phyloP scores from a whole-genome alignment of 345 rosid species.

The Salix exigua region DNA sequence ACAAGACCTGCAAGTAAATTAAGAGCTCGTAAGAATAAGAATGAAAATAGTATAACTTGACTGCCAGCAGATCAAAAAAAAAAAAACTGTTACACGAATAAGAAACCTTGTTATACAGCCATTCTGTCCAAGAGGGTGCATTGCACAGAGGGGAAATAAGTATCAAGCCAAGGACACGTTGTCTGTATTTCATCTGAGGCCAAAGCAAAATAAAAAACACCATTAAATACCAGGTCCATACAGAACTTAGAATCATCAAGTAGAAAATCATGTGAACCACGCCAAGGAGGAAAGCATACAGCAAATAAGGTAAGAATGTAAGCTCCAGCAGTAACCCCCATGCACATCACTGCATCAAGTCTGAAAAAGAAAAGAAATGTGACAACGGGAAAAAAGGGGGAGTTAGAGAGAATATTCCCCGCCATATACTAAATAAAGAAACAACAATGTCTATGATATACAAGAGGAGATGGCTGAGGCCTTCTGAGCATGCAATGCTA shows the following conservation, averaged over 20 bases:
- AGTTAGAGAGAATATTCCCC: not conserved
- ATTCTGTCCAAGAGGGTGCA: slow-evolving; percentile 88
- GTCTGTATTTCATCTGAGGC: slow-evolving; percentile 83
- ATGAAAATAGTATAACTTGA: not conserved
- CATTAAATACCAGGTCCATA: slow-evolving; percentile 2
- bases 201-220: slow-evolving; percentile 12
- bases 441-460: not conserved
- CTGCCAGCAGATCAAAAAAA: slow-evolving; percentile 9
- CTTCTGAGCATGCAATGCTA: not conserved
- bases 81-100: slow-evolving; percentile 11
- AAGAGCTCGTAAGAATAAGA: slow-evolving; percentile 12
- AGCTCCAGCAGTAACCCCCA: slow-evolving; percentile 99
- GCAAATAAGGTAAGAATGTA: slow-evolving; percentile 88
- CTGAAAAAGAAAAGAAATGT: slow-evolving; percentile 33
- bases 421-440: not conserved
- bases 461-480: not conserved
- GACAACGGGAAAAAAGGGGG: not conserved
- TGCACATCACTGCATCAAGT: slow-evolving; percentile 94
- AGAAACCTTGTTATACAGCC: slow-evolving; percentile 80
- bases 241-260: not conserved
- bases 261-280: not conserved
- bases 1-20: slow-evolving; percentile 57
- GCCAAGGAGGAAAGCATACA: slow-evolving; percentile 44
- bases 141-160: slow-evolving; percentile 92
- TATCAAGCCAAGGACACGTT: slow-evolving; percentile 82